phyloP scores from a whole-genome alignment of 176 grass and related monocot species.

The Cenchrus fungigraminus region DNA sequence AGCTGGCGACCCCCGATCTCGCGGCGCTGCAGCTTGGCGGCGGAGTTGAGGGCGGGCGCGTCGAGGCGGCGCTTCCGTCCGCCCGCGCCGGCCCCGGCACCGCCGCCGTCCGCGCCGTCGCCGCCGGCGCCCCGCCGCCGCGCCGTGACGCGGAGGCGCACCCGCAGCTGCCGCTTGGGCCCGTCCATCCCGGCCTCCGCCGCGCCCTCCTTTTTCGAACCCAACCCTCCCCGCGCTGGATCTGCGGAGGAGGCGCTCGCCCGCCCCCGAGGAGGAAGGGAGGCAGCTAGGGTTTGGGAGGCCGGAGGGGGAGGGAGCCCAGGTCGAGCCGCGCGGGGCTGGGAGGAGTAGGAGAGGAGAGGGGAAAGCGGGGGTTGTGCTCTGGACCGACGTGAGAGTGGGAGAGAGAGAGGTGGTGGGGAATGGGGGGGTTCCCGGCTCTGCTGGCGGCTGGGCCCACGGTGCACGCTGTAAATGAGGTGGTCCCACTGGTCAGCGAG shows the following conservation, averaged over 20 bases:
- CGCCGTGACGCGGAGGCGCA: slow-evolving; percentile 76
- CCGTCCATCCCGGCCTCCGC: slow-evolving; percentile 42
- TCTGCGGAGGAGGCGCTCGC: background rate
- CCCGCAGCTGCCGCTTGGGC: slow-evolving; percentile 65
- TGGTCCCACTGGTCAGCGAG: too few species aligned
- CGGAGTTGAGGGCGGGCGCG: slow-evolving; percentile 62
- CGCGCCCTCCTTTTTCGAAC: background rate
- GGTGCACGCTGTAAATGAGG: background rate
- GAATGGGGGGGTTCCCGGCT: background rate
- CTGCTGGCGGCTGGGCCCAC: too few species aligned
- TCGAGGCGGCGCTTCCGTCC: slow-evolving; percentile 47
- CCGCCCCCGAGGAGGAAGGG: background rate
- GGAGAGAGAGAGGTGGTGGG: background rate
- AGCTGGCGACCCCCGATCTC: slow-evolving; percentile 82
- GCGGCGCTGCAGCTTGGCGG: slow-evolving; percentile 83
- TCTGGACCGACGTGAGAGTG: background rate
- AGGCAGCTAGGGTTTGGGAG: slow-evolving; percentile 23
- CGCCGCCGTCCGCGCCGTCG: slow-evolving; percentile 19
- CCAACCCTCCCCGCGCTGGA: background rate
- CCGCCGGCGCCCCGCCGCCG: slow-evolving; percentile 39
- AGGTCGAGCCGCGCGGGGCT: background rate
- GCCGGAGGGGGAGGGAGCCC: background rate
- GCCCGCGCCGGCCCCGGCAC: background rate
- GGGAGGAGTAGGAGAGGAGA: background rate
- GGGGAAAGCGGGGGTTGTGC: background rate